A percentile compares a stretch with the other conserved stretches of the same genome.
phyloP scores from a whole-genome alignment of 495 filamentous ascomycete genomes.

The Cairneyella variabilis region DNA sequence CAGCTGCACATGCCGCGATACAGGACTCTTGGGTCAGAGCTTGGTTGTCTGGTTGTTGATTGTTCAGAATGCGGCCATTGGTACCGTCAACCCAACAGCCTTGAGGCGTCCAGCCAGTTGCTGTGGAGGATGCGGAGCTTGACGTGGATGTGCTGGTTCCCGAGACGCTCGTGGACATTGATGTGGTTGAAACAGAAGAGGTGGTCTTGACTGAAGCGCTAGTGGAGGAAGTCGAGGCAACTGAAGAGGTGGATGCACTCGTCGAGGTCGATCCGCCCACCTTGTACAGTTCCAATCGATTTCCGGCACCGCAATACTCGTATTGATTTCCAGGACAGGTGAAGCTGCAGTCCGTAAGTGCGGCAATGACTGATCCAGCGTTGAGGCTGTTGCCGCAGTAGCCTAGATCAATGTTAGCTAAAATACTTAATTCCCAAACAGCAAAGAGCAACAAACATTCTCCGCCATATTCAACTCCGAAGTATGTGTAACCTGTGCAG shows the following conservation, averaged over 20 bases:
- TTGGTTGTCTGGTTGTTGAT: neutral
- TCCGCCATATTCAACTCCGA: conserved; percentile 36
- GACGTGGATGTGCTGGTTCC: neutral
- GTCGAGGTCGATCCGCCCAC: neutral
- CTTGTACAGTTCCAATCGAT: conserved; percentile 50
- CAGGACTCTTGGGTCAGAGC: conserved; percentile 49
- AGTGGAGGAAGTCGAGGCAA: neutral
- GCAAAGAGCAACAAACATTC: conserved; percentile 38
- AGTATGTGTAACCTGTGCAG: conserved; percentile 21
- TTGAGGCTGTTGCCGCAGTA: conserved; percentile 24
- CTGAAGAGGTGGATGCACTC: neutral
- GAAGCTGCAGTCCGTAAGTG: conserved; percentile 50
- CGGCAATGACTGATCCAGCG: conserved; percentile 16
- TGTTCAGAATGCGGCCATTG: neutral
- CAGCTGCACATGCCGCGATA: conserved; percentile 46
- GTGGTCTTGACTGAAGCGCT: neutral
- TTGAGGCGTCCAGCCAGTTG: conserved; percentile 14
- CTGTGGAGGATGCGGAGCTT: neutral
- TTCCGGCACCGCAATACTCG: conserved; percentile 54
- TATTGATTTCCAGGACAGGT: conserved; percentile 50
- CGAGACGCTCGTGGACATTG: neutral
- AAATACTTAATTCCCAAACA: neutral
- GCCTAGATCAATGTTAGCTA: conserved; percentile 22
- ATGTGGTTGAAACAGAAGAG: neutral
- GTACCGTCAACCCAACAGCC: conserved; percentile 17